phyloP scores from a whole-genome alignment of 208 protist species.

The Naegleria gruberi region DNA sequence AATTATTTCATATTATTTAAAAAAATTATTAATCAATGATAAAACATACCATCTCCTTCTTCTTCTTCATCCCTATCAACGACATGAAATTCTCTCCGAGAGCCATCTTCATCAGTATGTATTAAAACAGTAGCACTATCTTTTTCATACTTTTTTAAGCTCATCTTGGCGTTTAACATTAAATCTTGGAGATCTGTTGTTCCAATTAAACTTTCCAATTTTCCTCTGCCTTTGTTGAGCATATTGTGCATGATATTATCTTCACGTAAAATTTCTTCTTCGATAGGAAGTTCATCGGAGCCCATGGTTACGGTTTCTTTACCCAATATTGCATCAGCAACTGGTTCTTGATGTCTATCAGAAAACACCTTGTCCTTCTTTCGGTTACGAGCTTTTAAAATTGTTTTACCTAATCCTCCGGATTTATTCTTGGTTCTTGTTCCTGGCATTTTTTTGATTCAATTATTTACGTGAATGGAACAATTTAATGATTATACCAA shows the following conservation, averaged over 20 bases:
- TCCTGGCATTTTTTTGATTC: neutral
- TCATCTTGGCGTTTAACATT: constrained; percentile 64
- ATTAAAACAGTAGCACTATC: constrained; percentile 66
- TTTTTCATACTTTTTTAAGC: constrained; percentile 67
- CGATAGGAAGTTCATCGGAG: neutral
- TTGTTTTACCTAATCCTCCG: neutral
- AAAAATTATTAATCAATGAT: too few relatives aligned
- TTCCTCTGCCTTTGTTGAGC: constrained; percentile 30
- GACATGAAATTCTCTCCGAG: neutral
- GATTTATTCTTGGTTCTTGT: neutral
- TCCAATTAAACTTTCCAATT: constrained; percentile 73
- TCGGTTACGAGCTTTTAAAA: neutral
- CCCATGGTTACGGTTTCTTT: neutral
- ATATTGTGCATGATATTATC: constrained; percentile 34
- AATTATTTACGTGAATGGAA: neutral
- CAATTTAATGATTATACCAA: neutral
- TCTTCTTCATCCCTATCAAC: neutral
- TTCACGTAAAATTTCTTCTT: neutral
- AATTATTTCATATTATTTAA: neutral
- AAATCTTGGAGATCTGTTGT: constrained; percentile 72
- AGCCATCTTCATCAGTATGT: constrained; percentile 36
- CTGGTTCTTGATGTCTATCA: neutral
- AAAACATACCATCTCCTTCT: neutral
- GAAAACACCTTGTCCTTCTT: neutral
- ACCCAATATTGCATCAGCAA: neutral